Evolutionary conservation across 129 eudicot genomes (phyloP).

Genomic region (Chrysanthemum seticuspe): DNA sequence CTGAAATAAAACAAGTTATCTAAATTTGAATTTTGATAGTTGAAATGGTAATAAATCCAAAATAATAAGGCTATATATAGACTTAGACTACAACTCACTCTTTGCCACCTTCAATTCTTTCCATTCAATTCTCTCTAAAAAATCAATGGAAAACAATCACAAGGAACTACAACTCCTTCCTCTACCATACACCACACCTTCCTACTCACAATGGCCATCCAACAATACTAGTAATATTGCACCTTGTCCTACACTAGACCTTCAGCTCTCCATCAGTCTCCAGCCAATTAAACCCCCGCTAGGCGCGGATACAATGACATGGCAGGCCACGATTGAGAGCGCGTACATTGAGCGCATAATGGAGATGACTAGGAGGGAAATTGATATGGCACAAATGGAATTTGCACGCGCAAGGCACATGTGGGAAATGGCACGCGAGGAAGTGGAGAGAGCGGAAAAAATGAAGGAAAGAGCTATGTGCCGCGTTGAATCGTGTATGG

Average conservation of each 20-base stretch:
- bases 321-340: conserved; percentile 76
- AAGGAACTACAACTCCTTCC: conserved; percentile 80
- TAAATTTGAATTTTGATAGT: no score
- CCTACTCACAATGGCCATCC: conserved; percentile 38
- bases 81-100: background rate
- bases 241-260: conserved; percentile 62
- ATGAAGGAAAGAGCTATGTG: conserved; percentile 60
- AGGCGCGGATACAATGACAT: conserved; percentile 40
- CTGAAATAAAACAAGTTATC: no score
- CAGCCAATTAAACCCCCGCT: conserved; percentile 30
- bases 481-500: conserved; percentile 56
- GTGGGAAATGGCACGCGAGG: conserved; percentile 83
- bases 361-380: conserved; percentile 74
- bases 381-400: conserved; percentile 73
- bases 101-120: conserved; percentile 1
- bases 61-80: conserved; percentile 17
- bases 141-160: conserved; percentile 39
- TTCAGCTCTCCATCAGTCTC: conserved; percentile 66
- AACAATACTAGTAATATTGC: conserved; percentile 8
- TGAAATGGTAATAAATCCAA: no score
- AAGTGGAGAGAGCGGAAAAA: conserved; percentile 58
- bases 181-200: conserved; percentile 35
- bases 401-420: conserved; percentile 68
- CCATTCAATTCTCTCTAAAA: background rate
- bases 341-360: conserved; percentile 80